Percentiles rank a stretch among this genome's conserved stretches.
phyloP scores from a whole-genome alignment of 2,329 filamentous ascomycete genomes.

The Immersiporthe knoxdaviesiana region DNA sequence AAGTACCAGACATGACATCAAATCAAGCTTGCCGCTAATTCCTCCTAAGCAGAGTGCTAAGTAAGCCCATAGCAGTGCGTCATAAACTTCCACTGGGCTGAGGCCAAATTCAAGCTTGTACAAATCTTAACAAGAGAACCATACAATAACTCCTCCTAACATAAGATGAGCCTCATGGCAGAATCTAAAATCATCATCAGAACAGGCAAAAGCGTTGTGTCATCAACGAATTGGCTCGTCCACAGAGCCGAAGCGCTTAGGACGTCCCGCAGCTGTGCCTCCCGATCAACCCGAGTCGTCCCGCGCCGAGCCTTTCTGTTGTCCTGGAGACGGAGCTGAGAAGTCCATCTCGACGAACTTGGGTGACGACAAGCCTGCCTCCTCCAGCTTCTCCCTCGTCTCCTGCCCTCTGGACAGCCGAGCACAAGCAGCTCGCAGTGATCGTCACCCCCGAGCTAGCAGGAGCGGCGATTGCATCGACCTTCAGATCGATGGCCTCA shows the following conservation, averaged over 20 bases:
- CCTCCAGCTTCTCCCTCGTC: conserved; percentile 68
- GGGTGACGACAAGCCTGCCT: conserved; percentile 64
- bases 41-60: no score
- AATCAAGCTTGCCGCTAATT: no score
- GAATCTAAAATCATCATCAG: neutral
- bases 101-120: no score
- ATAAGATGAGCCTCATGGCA: neutral
- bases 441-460: conserved; percentile 73
- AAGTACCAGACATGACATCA: neutral
- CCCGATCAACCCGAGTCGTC: neutral
- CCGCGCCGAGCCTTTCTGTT: neutral
- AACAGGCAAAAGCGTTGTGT: no score
- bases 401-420: conserved; percentile 63
- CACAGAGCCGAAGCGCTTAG: conserved; percentile 12
- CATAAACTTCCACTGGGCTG: no score
- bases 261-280: conserved; percentile 12
- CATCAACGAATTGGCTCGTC: neutral
- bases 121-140: no score
- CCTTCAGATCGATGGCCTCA: conserved; percentile 69
- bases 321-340: conserved; percentile 6
- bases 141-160: neutral
- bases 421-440: conserved; percentile 73
- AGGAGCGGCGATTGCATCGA: conserved; percentile 73
- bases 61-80: no score
- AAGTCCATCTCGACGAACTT: conserved; percentile 54